These are phyloP conservation scores for Sphagnum tenellum DNA, from an alignment of 225 moss, liverwort and hornwort genomes.

Conservation along the genomic window DNA sequence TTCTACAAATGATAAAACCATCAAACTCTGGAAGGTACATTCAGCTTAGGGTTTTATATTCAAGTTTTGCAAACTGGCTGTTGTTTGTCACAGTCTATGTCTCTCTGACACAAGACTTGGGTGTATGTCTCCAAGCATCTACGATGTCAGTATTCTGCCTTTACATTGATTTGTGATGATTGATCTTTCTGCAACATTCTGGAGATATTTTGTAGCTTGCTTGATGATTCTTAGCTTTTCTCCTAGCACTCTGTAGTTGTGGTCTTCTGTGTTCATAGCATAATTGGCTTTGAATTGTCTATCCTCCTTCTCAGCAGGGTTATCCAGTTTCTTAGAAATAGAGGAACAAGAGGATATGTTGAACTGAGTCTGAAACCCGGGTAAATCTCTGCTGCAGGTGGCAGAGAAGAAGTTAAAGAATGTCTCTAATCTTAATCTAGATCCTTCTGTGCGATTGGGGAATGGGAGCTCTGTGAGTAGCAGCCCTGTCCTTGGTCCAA, in stretches of 20 bases:
- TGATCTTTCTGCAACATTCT: not conserved
- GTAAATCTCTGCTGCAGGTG: constrained; percentile 39
- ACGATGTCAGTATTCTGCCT: too few species aligned
- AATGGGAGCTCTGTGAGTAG: constrained; percentile 54
- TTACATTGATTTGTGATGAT: too few species aligned
- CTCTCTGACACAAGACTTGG: too few species aligned
- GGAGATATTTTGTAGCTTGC: not conserved
- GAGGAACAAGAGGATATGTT: not conserved
- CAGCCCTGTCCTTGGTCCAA: constrained; percentile 70
- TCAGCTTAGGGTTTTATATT: not conserved
- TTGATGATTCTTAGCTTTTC: not conserved
- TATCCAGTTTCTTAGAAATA: not conserved
- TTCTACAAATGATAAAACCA: constrained; percentile 98
- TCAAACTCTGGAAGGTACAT: constrained; percentile 96
- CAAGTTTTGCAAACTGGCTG: too few species aligned
- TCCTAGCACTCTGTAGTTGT: not conserved
- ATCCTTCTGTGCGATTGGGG: constrained; percentile 62
- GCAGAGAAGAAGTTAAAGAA: constrained; percentile 97
- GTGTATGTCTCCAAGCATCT: too few species aligned
- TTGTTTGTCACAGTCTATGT: too few species aligned
- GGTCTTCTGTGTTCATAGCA: too few species aligned
- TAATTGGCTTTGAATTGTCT: not conserved
- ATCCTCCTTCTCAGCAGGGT: too few species aligned
- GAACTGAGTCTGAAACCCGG: not conserved
- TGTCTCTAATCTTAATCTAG: constrained; percentile 83